A percentile compares a stretch with the other conserved stretches of the same genome.
These are phyloP conservation scores for Cryomyces antarcticus DNA, from an alignment of 495 filamentous ascomycete species.

Conservation along the genomic window DNA sequence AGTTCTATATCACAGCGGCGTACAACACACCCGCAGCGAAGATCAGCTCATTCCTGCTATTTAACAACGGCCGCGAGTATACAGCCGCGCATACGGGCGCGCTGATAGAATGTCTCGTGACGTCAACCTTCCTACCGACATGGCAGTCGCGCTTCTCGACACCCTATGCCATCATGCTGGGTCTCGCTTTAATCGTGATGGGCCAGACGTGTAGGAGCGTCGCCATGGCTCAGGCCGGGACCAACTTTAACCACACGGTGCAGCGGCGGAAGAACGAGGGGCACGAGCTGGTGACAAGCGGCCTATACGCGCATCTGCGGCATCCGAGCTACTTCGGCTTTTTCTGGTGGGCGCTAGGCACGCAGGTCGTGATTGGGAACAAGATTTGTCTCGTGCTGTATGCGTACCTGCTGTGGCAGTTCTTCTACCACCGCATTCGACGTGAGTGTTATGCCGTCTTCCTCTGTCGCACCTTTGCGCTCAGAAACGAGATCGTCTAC, in stretches of 20 bases:
- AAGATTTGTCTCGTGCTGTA: constrained; percentile 54
- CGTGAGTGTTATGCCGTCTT: constrained; percentile 24
- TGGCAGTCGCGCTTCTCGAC: constrained; percentile 21
- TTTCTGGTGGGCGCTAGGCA: constrained; percentile 95
- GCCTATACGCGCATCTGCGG: constrained; percentile 41
- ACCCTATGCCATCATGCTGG: constrained; percentile 20
- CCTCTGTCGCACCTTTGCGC: not conserved
- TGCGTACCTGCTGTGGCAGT: constrained; percentile 56
- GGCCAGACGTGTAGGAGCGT: constrained; percentile 55
- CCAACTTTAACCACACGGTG: constrained; percentile 81
- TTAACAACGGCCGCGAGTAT: constrained; percentile 70
- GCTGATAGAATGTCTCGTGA: constrained; percentile 45
- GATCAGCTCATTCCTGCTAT: constrained; percentile 59
- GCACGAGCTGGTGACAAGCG: constrained; percentile 62
- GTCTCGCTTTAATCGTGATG: constrained; percentile 39
- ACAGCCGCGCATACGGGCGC: constrained; percentile 62
- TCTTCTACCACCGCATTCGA: constrained; percentile 53
- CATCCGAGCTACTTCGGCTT: constrained; percentile 95
- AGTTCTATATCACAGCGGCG: constrained; percentile 71
- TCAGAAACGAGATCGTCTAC: not conserved
- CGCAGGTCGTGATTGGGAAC: constrained; percentile 80
- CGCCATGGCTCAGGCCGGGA: constrained; percentile 78
- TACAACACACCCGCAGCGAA: constrained; percentile 61
- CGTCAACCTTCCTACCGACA: constrained; percentile 32
- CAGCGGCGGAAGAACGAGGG: constrained; percentile 40